Conservation (phyloP, 345 rosid species). For the Gossypium australe region DNA sequence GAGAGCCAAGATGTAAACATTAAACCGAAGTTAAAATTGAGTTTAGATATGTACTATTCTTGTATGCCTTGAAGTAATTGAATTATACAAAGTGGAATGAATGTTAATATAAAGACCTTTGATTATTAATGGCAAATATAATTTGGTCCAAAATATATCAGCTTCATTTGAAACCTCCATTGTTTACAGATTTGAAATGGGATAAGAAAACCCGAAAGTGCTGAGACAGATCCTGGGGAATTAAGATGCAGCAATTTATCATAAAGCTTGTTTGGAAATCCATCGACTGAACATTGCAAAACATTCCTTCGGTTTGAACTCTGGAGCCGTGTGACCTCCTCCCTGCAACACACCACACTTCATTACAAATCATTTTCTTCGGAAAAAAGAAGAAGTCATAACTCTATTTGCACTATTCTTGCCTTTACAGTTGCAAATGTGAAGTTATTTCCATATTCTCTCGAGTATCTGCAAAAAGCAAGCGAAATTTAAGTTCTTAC, state of each 20-base stretch:
- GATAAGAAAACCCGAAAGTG: too few species aligned
- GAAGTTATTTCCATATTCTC: neutral
- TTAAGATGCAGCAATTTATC: neutral
- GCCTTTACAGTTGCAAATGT: slow-evolving; percentile 6
- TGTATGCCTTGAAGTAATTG: too few species aligned
- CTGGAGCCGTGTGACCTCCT: neutral
- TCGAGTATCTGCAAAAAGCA: neutral
- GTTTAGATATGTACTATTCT: too few species aligned
- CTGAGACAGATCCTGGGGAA: too few species aligned
- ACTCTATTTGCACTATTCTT: neutral
- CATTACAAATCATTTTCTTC: neutral
- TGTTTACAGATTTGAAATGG: too few species aligned
- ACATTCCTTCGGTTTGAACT: neutral
- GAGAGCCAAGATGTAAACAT: too few species aligned
- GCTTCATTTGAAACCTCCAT: neutral
- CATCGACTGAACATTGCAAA: neutral
- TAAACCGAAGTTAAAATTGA: too few species aligned
- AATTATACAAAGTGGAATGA: slow-evolving; percentile 8
- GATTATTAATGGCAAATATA: neutral
- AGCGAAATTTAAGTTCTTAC: too few species aligned
- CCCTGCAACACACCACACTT: neutral
- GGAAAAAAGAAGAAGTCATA: neutral
- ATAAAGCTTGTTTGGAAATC: neutral
- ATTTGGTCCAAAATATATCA: neutral
- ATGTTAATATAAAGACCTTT: neutral